phyloP scores from a whole-genome alignment of 768 basidiomycete species.

The Rhodotorula diobovata region DNA sequence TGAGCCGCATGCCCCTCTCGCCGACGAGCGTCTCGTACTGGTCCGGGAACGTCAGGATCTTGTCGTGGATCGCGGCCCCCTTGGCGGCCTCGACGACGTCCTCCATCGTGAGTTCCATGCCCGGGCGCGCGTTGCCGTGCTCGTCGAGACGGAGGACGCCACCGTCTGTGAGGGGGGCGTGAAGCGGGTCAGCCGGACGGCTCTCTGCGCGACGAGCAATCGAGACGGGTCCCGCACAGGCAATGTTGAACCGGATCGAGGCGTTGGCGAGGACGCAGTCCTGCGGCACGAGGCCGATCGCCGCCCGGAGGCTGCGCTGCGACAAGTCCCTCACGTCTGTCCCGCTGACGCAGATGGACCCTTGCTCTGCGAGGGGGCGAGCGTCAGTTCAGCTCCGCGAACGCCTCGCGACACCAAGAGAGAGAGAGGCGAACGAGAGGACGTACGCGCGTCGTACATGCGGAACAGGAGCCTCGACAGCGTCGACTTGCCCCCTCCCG shows the following conservation, averaged over 20 bases:
- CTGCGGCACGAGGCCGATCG: slow-evolving; percentile 88
- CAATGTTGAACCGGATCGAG: slow-evolving; percentile 46
- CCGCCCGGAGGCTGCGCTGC: slow-evolving; percentile 67
- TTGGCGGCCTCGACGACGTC: slow-evolving; percentile 74
- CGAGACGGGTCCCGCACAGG: slow-evolving; percentile 36
- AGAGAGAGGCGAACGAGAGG: no score
- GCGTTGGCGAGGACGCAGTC: slow-evolving; percentile 53
- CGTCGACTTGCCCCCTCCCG: slow-evolving; percentile 76
- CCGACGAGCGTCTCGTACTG: slow-evolving; percentile 77
- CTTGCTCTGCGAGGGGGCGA: no score
- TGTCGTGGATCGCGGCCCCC: slow-evolving; percentile 82
- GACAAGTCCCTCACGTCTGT: slow-evolving; percentile 84
- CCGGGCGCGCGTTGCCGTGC: slow-evolving; percentile 48
- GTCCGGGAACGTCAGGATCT: slow-evolving; percentile 76
- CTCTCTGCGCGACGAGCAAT: no score
- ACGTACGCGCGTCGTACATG: slow-evolving; percentile 93
- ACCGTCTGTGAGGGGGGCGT: slow-evolving; percentile 51
- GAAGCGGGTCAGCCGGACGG: no score
- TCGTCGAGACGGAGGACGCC: slow-evolving; percentile 4
- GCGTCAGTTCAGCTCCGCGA: no score
- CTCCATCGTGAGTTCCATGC: slow-evolving; percentile 60
- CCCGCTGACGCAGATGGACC: slow-evolving; percentile 60
- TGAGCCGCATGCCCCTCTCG: slow-evolving; percentile 78
- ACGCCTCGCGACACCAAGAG: no score
- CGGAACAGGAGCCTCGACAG: slow-evolving; percentile 57